These are phyloP conservation scores for Naganishia onofrii DNA, from an alignment of 768 basidiomycete genomes.

Conservation along the genomic window DNA sequence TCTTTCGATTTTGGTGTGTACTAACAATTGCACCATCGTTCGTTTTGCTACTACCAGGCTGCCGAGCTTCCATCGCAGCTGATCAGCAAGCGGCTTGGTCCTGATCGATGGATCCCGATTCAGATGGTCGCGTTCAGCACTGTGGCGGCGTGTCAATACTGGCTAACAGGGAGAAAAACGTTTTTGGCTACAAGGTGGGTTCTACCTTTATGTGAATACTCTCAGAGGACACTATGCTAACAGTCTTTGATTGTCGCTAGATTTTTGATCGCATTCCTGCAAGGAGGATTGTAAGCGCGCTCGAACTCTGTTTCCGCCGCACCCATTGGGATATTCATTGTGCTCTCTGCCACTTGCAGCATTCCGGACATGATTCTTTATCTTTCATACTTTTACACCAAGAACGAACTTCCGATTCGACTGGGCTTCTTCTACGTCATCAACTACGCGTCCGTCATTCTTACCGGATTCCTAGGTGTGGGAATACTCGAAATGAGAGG, in stretches of 20 bases:
- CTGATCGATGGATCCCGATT: slow-evolving; percentile 59
- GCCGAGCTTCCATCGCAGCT: slow-evolving; percentile 70
- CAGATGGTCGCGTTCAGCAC: slow-evolving; percentile 57
- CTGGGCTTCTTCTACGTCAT: slow-evolving; percentile 68
- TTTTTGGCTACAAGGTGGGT: slow-evolving; percentile 58
- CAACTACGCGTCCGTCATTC: slow-evolving; percentile 59
- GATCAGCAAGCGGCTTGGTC: slow-evolving; percentile 66
- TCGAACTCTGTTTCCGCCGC: not conserved
- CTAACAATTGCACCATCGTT: not conserved
- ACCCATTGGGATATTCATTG: slow-evolving; percentile 53
- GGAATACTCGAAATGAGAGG: slow-evolving; percentile 63
- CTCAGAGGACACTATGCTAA: no score
- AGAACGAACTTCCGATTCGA: slow-evolving; percentile 62
- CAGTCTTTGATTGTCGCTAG: slow-evolving; percentile 27
- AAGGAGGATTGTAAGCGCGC: slow-evolving; percentile 57
- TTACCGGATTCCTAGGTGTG: slow-evolving; percentile 65
- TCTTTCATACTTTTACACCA: slow-evolving; percentile 66
- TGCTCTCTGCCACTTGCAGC: not conserved
- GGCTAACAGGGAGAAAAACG: slow-evolving; percentile 58
- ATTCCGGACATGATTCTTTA: slow-evolving; percentile 64
- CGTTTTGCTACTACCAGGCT: slow-evolving; percentile 26
- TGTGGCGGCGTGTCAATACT: slow-evolving; percentile 62
- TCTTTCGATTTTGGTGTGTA: no score
- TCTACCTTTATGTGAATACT: slow-evolving; percentile 40
- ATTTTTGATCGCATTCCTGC: slow-evolving; percentile 55